Base-by-base conservation (phyloP, 805 yeast species). In the Sugiyamaella marilandica region DNA sequence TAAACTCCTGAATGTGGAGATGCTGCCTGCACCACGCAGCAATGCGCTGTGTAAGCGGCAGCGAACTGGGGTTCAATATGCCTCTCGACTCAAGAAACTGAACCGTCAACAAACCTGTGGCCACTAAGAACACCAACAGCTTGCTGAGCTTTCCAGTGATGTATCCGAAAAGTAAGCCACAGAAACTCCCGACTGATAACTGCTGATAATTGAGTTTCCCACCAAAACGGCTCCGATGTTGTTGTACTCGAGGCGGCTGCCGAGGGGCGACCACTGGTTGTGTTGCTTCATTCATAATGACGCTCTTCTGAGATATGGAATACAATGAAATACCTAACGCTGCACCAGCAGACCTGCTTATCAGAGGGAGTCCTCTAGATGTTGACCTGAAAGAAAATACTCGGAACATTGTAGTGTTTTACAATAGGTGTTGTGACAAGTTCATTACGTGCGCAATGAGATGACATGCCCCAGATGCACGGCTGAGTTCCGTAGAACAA, bases 61-160 rank as follows among this genome's bases (percentile, higher is more conserved):
- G 34, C 5, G 51, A 41, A 14, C 55, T 44, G 19, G 54, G 34
- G 14, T 61, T 57, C 21, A 69, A 47, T 41, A 82, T 70, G 14
- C 81, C 79, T 55, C 85, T 68, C 39, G 78, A 70, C 59, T 80
- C 78, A 55, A 84, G 74, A 65, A 79, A 84, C 65, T 81, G 85
- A 11, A 73, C 57, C 9, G 70, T 58, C 55, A 77, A 55, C 48
- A 75, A 73, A 35, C 73, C 62, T 1, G 81, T 70, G n/a, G 81
- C 69, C 1, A 81, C 63, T 39, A 79, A 60, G 29, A 77, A 71
- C 39, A 81, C 81, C 33, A 84, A 69, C 29, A 80, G 72, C 16
- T 79, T 71, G 53, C 81, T 75, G 53, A 84, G 69, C 61, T 82
- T 82, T 16, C 88, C 87, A n/a, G 77, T 74, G 32, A 83, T 68